Evolutionary conservation across 352 stramenopile genomes (phyloP), one percentile per base, ranked within the genome.

Genomic region (Phytopythium cucurbitacearum): DNA sequence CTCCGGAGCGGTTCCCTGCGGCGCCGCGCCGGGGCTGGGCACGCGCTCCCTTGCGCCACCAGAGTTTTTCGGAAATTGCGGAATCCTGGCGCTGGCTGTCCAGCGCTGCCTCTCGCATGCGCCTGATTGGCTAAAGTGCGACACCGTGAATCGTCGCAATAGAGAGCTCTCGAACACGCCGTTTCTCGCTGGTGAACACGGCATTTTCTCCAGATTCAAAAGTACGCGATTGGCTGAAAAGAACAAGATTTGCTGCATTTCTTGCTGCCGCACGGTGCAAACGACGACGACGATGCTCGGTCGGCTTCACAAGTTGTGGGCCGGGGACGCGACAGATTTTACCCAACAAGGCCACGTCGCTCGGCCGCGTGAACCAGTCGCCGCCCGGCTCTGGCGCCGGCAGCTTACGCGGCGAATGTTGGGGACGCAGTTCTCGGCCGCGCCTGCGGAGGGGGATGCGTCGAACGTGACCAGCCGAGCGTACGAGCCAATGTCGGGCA

Each of bases 361-460:
- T 28, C 21, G 21, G 21, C 21, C 21, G 21, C 21, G 21, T 2
- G 21, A 28, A 28, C 21, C 21, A 28, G 21, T 28, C 21, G 21
- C 21, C 21, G 21, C 21, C 21, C 21, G 21, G 21, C 21, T 28
- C 21, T 28, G 21, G 21, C 21, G 21, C 21, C 21, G 21, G 21
- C 21, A 28, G 21, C 21, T 28, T 28, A 28, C 21, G 5, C 56
- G 52, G 33, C 80, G 68, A 4, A 85, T 57, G 58, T 94, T 94
- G 4, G 65, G 39, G 42, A 72, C 62, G 56, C 84, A 94, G 44
- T 69, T 64, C 0, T 46, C 40, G 7, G 61, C 59, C 3, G 70
- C 60, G 3, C 83, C 83, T 21, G 73, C 78, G 0, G 47, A 69
- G 15, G 54, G 46, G 16, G 71, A 72, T 36, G 80, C 72, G 45